Conservation (phyloP, 495 filamentous ascomycete species). For the Margaritispora aquatica region DNA sequence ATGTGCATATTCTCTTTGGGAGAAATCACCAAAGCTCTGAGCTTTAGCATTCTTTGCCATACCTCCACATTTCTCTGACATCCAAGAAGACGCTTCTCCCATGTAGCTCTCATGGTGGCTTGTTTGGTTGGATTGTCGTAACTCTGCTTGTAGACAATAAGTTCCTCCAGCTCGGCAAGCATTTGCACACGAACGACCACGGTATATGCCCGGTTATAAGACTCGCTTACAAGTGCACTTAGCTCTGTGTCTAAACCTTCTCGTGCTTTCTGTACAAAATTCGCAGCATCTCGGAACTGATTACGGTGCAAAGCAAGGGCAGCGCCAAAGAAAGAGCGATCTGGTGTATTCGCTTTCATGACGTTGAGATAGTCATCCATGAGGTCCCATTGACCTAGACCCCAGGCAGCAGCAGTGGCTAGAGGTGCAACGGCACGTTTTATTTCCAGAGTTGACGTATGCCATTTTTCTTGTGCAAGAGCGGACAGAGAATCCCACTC, state of each 20-base stretch:
- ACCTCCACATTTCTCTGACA: constrained; percentile 97
- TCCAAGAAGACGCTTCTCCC: constrained; percentile 90
- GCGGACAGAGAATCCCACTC: constrained; percentile 92
- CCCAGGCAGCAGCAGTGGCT: constrained; percentile 96
- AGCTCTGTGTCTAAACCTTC: constrained; percentile 93
- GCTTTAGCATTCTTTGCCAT: constrained; percentile 96
- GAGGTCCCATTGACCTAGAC: constrained; percentile 88
- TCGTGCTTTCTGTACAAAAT: constrained; percentile 83
- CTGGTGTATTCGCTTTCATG: constrained; percentile 88
- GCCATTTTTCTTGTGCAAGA: constrained; percentile 89
- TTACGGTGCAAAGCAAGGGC: constrained; percentile 92
- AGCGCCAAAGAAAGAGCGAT: constrained; percentile 94
- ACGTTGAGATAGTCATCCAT: constrained; percentile 95
- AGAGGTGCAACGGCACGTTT: constrained; percentile 84
- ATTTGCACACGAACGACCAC: constrained; percentile 97
- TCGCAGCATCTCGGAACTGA: constrained; percentile 79
- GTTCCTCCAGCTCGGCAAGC: constrained; percentile 96
- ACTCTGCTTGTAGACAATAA: constrained; percentile 94
- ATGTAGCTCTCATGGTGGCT: constrained; percentile 84
- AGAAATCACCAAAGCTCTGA: constrained; percentile 82
- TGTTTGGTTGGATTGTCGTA: constrained; percentile 72
- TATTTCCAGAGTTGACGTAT: constrained; percentile 74
- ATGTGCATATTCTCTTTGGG: constrained; percentile 93
- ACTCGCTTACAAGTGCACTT: constrained; percentile 89
- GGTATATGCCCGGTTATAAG: constrained; percentile 92